phyloP scores from a whole-genome alignment of 2,329 filamentous ascomycete species.

The Colletotrichum graminicola region DNA sequence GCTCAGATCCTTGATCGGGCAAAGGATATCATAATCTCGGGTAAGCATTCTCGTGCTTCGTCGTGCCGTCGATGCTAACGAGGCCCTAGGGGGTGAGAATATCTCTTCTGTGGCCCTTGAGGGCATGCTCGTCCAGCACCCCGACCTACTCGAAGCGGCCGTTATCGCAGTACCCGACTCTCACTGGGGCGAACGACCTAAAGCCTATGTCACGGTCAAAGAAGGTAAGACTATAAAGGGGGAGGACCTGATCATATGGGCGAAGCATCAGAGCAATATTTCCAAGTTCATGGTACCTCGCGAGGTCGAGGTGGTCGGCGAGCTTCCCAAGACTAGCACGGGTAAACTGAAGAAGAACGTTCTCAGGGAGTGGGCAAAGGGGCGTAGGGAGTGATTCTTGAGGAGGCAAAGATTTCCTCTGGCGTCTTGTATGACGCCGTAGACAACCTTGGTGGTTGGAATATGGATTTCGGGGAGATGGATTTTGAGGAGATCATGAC shows the following conservation, averaged over 20 bases:
- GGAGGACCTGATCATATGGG: conserved; percentile 86
- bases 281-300: conserved; percentile 89
- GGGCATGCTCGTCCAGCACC: conserved; percentile 88
- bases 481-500: not conserved
- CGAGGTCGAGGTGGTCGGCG: conserved; percentile 81
- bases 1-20: conserved; percentile 93
- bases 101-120: conserved; percentile 95
- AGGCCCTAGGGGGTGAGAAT: conserved; percentile 84
- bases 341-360: conserved; percentile 98
- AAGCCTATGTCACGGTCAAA: conserved; percentile 90
- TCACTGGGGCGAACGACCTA: conserved; percentile 94
- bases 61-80: conserved; percentile 11
- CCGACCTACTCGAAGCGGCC: conserved; percentile 89
- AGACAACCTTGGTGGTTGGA: too few relatives aligned
- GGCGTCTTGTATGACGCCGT: too few relatives aligned
- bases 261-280: conserved; percentile 82
- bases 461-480: not conserved
- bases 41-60: conserved; percentile 58
- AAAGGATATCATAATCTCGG: conserved; percentile 98
- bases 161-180: conserved; percentile 89
- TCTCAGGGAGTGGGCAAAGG: conserved; percentile 84
- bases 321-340: conserved; percentile 96
- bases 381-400: conserved; percentile 20
- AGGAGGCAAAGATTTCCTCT: not conserved
- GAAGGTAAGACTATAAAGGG: conserved; percentile 71